These are phyloP conservation scores for Populus euphratica DNA, from an alignment of 345 rosid genomes.

Conservation along the genomic window DNA sequence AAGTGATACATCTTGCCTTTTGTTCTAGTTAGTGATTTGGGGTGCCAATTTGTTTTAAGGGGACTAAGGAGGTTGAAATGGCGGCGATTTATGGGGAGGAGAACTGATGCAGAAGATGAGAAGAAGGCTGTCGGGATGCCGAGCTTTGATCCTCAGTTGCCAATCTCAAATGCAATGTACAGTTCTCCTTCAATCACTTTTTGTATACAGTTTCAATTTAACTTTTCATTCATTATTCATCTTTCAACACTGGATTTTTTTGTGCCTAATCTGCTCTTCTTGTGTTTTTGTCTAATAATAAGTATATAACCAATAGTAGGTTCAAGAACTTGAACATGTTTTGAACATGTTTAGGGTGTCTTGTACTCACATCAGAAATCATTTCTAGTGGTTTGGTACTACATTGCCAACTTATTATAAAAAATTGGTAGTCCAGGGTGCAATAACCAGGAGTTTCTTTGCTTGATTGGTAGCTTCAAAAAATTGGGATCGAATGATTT, in stretches of 20 bases:
- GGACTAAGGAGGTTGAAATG: conserved; percentile 11
- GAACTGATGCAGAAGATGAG: conserved; percentile 34
- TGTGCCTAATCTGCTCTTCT: not conserved
- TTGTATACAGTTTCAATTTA: not conserved
- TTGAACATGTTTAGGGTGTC: not conserved
- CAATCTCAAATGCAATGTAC: conserved; percentile 33
- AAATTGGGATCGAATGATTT: not conserved
- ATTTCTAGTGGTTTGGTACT: not conserved
- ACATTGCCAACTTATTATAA: not conserved
- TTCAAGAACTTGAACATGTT: not conserved
- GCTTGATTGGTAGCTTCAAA: not conserved
- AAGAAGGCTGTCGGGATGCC: conserved; percentile 38
- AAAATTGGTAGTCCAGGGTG: too few relatives aligned
- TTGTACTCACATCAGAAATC: not conserved
- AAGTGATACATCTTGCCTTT: conserved; percentile 6
- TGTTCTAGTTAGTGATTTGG: conserved; percentile 5
- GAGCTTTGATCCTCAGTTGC: conserved; percentile 35
- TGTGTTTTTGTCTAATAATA: not conserved
- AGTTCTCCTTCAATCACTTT: conserved; percentile 5
- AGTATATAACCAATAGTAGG: not conserved
- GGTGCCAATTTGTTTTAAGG: conserved; percentile 16
- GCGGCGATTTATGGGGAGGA: conserved; percentile 23
- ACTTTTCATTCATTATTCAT: not conserved
- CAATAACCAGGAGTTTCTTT: not conserved
- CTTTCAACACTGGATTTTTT: not conserved